Evolutionary conservation across 1,139 yeast genomes (phyloP).

Genomic region (Magnusiomyces suaveolens): DNA sequence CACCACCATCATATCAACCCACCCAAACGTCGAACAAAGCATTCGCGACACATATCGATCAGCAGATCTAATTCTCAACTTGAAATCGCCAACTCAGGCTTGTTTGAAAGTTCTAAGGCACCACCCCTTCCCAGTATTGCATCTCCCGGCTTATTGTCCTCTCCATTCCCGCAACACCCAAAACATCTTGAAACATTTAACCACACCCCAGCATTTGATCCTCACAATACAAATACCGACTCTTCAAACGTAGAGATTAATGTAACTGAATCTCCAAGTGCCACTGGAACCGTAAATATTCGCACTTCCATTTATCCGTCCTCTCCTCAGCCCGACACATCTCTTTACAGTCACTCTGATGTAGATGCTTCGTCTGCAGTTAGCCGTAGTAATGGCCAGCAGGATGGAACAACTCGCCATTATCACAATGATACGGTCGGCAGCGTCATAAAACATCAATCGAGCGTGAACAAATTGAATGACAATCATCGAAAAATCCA

Average conservation of each 20-base stretch:
- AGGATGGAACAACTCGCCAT: background rate
- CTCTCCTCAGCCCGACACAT: background rate
- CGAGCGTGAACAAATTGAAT: background rate
- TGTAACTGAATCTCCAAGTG: background rate
- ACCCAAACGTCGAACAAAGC: background rate
- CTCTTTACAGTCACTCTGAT: background rate
- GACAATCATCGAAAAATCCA: background rate
- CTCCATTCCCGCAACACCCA: constrained; percentile 7
- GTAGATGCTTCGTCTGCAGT: background rate
- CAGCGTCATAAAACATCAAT: background rate
- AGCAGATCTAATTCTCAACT: background rate
- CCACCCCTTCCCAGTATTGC: background rate
- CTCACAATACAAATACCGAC: background rate
- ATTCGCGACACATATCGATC: background rate
- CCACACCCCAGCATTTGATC: background rate
- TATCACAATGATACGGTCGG: background rate
- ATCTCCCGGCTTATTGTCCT: constrained; percentile 7
- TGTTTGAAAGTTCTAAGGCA: background rate
- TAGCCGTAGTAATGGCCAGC: background rate
- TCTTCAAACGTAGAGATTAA: background rate
- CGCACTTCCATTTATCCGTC: background rate
- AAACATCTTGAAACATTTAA: background rate
- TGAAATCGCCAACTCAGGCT: background rate
- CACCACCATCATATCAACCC: background rate
- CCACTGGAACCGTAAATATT: background rate